Evolutionary conservation across 2,329 filamentous ascomycete genomes (phyloP).

Genomic region (Monosporascus sp.): DNA sequence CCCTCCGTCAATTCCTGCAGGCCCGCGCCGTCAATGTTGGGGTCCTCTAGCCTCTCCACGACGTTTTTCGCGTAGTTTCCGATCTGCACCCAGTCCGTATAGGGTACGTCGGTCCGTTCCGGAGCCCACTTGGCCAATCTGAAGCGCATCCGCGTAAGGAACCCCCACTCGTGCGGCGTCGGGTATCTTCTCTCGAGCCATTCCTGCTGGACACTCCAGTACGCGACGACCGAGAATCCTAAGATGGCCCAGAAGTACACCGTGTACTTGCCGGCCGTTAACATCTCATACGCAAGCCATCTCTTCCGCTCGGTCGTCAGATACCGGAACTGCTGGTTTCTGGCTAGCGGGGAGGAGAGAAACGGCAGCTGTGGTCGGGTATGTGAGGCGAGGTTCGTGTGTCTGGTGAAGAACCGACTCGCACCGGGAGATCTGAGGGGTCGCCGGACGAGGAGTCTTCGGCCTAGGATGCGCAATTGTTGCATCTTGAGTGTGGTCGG

Average conservation of each 20-base stretch:
- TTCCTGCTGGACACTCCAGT: slow-evolving; percentile 67
- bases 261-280: slow-evolving; percentile 63
- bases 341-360: slow-evolving; percentile 38
- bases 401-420: slow-evolving; percentile 51
- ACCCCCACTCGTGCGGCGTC: slow-evolving; percentile 77
- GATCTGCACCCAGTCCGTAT: slow-evolving; percentile 65
- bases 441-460: neutral
- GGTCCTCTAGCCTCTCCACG: slow-evolving; percentile 64
- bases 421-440: neutral
- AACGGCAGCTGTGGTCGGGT: slow-evolving; percentile 45
- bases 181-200: slow-evolving; percentile 69
- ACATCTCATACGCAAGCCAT: slow-evolving; percentile 66
- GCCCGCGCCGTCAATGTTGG: slow-evolving; percentile 60
- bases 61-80: slow-evolving; percentile 55
- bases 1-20: slow-evolving; percentile 52
- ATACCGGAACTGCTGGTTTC: slow-evolving; percentile 56
- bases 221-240: slow-evolving; percentile 53
- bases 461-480: neutral
- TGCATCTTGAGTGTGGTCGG: neutral
- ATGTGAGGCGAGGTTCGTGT: slow-evolving; percentile 36
- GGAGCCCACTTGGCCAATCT: slow-evolving; percentile 58
- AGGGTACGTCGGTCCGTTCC: slow-evolving; percentile 44
- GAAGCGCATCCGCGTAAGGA: slow-evolving; percentile 61
- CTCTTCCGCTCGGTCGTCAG: slow-evolving; percentile 72
- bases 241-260: slow-evolving; percentile 60